Conservation (phyloP, 805 yeast species). For the Nakazawaea pomicola region DNA sequence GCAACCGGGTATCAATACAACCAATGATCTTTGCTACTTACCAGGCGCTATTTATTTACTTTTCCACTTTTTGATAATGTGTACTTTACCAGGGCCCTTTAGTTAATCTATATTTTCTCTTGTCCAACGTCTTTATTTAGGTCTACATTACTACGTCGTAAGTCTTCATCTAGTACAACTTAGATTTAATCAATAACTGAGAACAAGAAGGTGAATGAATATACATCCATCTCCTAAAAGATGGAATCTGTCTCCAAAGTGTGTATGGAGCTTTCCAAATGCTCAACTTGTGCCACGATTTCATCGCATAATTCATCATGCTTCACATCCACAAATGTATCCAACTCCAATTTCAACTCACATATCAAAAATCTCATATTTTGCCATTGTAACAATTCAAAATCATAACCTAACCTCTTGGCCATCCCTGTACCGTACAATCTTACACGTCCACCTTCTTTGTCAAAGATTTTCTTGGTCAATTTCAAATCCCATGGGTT, state of each 20-base stretch:
- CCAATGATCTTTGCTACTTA: not conserved
- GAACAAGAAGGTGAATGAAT: not conserved
- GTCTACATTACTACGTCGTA: no score
- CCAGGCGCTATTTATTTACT: not conserved
- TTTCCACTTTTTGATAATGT: no score
- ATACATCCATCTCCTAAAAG: not conserved
- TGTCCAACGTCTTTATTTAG: no score
- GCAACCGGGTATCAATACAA: not conserved
- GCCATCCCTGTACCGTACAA: constrained; percentile 55
- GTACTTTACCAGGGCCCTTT: no score
- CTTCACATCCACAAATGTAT: constrained; percentile 36
- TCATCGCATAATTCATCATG: constrained; percentile 43
- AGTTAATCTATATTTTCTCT: no score
- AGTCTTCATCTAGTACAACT: no score
- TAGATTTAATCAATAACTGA: no score
- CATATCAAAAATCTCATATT: constrained; percentile 53
- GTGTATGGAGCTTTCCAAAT: constrained; percentile 24
- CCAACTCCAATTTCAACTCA: constrained; percentile 40
- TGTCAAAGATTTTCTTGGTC: constrained; percentile 35
- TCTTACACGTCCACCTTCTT: constrained; percentile 44
- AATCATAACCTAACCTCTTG: constrained; percentile 47
- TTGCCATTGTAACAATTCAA: constrained; percentile 55
- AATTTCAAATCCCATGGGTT: constrained; percentile 51
- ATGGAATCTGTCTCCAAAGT: constrained; percentile 10
- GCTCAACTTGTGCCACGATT: constrained; percentile 39